Evolutionary conservation across 2,329 filamentous ascomycete species (phyloP), one percentile per base, ranked within the genome.

Genomic region (Phialophora expanda): DNA sequence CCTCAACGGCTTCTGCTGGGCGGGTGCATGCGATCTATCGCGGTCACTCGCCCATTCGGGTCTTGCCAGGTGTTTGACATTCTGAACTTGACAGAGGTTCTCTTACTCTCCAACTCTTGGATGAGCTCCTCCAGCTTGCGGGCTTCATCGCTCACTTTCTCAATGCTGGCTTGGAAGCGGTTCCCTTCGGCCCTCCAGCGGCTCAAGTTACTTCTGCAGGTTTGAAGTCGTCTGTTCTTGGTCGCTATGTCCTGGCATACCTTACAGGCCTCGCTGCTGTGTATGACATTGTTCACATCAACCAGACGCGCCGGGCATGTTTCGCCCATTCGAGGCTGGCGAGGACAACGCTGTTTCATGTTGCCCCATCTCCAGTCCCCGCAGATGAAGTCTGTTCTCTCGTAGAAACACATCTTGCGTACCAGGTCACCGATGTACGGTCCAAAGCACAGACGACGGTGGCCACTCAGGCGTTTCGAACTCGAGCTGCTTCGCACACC

Each of bases 341-440:
- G 69, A 53, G 56, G 66, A 63, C 71, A 73, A 50, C 70, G 66
- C 30, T 69, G 59, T 63, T 70, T 71, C 71, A 73, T 71, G 60
- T 73, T 73, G n/a, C 71, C 71, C 71, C 71, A 73, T 68, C 62
- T 71, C 70, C 70, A 72, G 55, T 73, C 71, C 44, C 70, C 67
- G 59, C 71, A 73, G 4, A 38, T 12, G 57, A 55, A 73, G 38
- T 66, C 65, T 7, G 62, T 69, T 28, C 65, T 60, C 7, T 65
- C 71, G 64, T 66, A 73, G 65, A 68, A 73, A 60, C 71, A 73
- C 71, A 73, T 73, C 28, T 57, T 62, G 48, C 48, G 24, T 28
- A 48, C 11, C 8, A 28, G 46, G 11, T 60, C 28, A 34, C n/a
- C 14, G 48, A 53, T 24, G 22, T 17, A 44, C 24, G 24, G 30